These are phyloP conservation scores for Purpureocillium lavendulum DNA, from an alignment of 2,329 filamentous ascomycete species.

Conservation along the genomic window DNA sequence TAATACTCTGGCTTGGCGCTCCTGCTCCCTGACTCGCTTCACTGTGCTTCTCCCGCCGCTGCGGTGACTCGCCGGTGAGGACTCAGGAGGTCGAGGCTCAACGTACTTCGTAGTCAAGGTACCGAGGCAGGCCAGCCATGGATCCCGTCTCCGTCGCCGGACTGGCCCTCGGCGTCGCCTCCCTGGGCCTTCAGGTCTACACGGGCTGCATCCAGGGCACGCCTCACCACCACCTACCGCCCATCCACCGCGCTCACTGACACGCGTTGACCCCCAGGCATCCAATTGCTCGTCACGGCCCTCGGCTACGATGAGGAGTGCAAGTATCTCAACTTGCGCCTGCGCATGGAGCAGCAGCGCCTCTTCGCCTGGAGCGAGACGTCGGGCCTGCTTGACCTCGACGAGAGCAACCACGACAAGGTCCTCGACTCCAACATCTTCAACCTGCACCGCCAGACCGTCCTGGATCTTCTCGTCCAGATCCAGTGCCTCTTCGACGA, in stretches of 20 bases:
- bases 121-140: no score
- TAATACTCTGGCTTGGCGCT: no score
- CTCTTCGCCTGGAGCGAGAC: constrained; percentile 42
- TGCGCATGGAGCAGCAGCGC: constrained; percentile 41
- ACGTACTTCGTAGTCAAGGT: no score
- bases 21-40: no score
- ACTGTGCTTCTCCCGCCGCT: no score
- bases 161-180: constrained; percentile 34
- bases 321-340: constrained; percentile 36
- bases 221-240: constrained; percentile 2
- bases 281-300: constrained; percentile 40
- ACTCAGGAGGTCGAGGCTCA: no score
- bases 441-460: constrained; percentile 36
- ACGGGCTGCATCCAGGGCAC: constrained; percentile 35
- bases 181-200: constrained; percentile 36
- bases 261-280: constrained; percentile 20
- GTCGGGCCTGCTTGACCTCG: constrained; percentile 36
- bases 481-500: constrained; percentile 38
- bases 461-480: constrained; percentile 39
- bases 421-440: constrained; percentile 39
- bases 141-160: constrained; percentile 34
- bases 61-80: no score
- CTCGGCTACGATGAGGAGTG: constrained; percentile 37
- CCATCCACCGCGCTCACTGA: neutral
- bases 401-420: constrained; percentile 29